A percentile compares a stretch with the other conserved stretches of the same genome.
These are phyloP conservation scores for Zymoseptoria ardabiliae DNA, from an alignment of 2,329 filamentous ascomycete species.

Conservation along the genomic window DNA sequence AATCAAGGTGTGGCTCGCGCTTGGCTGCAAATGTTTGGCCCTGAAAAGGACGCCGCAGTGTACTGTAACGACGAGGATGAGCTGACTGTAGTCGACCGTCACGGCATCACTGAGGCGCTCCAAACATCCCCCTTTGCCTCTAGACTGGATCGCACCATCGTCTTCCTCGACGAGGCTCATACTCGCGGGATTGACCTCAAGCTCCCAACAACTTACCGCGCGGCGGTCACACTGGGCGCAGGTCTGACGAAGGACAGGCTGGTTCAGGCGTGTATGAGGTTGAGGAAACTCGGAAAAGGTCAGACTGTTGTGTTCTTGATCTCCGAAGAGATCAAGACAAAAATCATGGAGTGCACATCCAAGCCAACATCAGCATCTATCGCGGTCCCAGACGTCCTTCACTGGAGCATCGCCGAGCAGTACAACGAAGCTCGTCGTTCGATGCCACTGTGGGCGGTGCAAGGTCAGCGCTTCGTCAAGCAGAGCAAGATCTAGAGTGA, in stretches of 20 bases:
- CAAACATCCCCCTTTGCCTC: conserved; percentile 52
- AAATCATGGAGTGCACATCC: conserved; percentile 35
- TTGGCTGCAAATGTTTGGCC: conserved; percentile 42
- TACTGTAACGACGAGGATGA: conserved; percentile 54
- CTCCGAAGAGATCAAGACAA: conserved; percentile 50
- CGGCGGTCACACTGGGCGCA: conserved; percentile 60
- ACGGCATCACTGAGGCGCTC: conserved; percentile 43
- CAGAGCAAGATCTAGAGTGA: conserved; percentile 10
- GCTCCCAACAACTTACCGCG: conserved; percentile 51
- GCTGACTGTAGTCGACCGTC: conserved; percentile 46
- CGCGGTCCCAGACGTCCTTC: conserved; percentile 48
- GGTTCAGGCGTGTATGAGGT: conserved; percentile 64
- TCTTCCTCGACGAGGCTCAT: conserved; percentile 65
- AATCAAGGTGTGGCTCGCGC: conserved; percentile 48
- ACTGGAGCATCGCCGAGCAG: conserved; percentile 55
- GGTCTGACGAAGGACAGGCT: conserved; percentile 60
- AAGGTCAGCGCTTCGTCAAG: conserved; percentile 47
- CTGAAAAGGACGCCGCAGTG: conserved; percentile 41
- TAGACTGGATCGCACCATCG: conserved; percentile 51
- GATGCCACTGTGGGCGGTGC: conserved; percentile 54
- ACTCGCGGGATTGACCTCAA: conserved; percentile 62
- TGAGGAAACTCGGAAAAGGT: conserved; percentile 59
- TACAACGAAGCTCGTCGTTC: conserved; percentile 42
- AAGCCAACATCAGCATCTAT: conserved; percentile 26
- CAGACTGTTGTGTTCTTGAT: conserved; percentile 59